Evolutionary conservation across 306 rosid genomes (phyloP), one percentile per base, ranked within the genome.

Genomic region (Vachellia pachyceras): DNA sequence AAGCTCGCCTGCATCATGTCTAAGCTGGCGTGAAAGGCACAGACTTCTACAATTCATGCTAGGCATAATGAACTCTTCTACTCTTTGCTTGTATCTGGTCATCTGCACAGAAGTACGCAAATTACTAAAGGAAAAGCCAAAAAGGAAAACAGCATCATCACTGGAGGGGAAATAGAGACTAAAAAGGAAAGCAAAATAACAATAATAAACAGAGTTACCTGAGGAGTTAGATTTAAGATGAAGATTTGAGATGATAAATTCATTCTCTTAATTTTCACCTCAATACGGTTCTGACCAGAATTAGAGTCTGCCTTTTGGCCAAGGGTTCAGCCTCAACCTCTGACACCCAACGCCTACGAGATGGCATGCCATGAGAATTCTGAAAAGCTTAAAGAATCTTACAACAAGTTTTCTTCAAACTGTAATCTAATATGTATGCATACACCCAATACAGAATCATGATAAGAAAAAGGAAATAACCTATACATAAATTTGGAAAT

Each of bases 231-330:
- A 42, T 65, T 67, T 42, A 82, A 63, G 76, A 84, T 69, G 82
- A 73, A 73, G 82, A 79, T 67, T n/a, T 85, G 85, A 75, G 86
- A 82, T 39, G 85, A 46, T 18, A 87, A 52, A 61, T 82, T 86
- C 95, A 91, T 93, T 79, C 4, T 89, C 66, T 79, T 69, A 74
- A 83, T 72, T 75, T 65, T 69, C 47, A 46, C 77, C 77, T 39
- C 69, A 36, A 67, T 65, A 65, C 29, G 45, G 65, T 72, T 80
- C 75, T 57, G 52, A 58, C 60, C 25, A 75, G 75, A 80, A 50
- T 79, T 50, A 55, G 12, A 68, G 3, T 54, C 45, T 37, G 40
- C 52, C 50, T 67, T 60, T n/a, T 17, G 80, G 57, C 47, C 72
- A 73, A 73, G 76, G 46, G 29, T 15, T 46, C 52, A 76, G 18